A percentile compares a stretch with the other conserved stretches of the same genome.
phyloP scores from a whole-genome alignment of 768 basidiomycete genomes.

The Mycena indigotica region DNA sequence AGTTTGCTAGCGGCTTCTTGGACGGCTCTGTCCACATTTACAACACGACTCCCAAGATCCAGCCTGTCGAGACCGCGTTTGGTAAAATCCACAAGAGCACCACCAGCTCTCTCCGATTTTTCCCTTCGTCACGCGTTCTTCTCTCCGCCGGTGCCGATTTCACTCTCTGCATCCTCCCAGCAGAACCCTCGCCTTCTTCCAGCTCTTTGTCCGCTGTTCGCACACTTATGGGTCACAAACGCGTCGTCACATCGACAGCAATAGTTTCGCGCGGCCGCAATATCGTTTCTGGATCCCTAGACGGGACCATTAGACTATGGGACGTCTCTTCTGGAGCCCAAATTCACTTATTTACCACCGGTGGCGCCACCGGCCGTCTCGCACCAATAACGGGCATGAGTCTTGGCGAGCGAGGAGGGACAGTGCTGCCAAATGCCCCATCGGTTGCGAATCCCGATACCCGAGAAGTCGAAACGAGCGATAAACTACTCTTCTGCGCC shows the following conservation, averaged over 20 bases:
- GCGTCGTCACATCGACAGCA: constrained; percentile 60
- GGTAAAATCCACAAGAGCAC: constrained; percentile 49
- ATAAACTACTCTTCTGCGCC: constrained; percentile 55
- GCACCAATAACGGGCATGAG: constrained; percentile 48
- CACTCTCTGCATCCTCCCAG: constrained; percentile 63
- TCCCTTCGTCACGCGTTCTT: constrained; percentile 72
- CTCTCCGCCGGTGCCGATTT: constrained; percentile 73
- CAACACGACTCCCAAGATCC: constrained; percentile 34
- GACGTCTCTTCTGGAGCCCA: constrained; percentile 60
- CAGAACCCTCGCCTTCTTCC: constrained; percentile 39
- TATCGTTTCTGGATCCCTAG: constrained; percentile 66
- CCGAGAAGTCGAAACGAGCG: constrained; percentile 49
- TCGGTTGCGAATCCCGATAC: constrained; percentile 24
- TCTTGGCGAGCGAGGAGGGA: constrained; percentile 40
- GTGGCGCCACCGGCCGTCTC: constrained; percentile 28
- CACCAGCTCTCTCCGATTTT: constrained; percentile 60
- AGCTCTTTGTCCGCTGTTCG: constrained; percentile 53
- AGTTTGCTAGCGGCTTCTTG: constrained; percentile 61
- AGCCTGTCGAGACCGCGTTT: constrained; percentile 16
- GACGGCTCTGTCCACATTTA: constrained; percentile 61
- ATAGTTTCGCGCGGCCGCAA: constrained; percentile 70
- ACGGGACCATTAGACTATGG: constrained; percentile 73
- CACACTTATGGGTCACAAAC: constrained; percentile 65
- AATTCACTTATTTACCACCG: constrained; percentile 46
- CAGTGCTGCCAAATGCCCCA: not conserved